Base-by-base conservation (phyloP, 805 yeast species). In the Brettanomyces bruxellensis region DNA sequence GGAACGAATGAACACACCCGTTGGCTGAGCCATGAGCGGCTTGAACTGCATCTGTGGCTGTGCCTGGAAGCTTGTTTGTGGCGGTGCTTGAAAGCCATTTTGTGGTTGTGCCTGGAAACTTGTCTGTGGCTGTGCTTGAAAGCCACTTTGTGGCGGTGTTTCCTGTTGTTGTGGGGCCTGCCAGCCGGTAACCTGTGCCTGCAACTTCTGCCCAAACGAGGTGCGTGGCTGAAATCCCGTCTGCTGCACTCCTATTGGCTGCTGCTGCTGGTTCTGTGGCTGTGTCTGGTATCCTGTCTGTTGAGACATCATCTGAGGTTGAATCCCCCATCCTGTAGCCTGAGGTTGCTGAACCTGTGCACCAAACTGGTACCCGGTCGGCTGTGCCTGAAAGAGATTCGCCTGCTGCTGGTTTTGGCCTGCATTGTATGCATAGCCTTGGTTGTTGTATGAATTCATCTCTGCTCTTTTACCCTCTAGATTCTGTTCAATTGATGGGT, bases 1-100 rank as follows among this genome's bases (percentile, higher is more conserved):
- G 8, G 65, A 48, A 14, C 69, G 62, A 25, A 71, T 68, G 45
- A 67, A 71, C 18, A 32, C 42, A 4, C 81, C 79, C 13, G 79
- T 73, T 42, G 69, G 73, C 52, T 68, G 76, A 7, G 70, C 56
- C 40, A 64, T 64, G 44, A 71, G 50, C 18, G 58, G 64, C 23
- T n/a, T 35, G n/a, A 18, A n/a, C 38, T 35, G 38, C 23, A n/a
- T 18, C 38, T 35, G 38, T 56, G 51, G 50, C 44, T 51, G 58
- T 4, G 53, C 41, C 41, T 45, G 51, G 37, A 51, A 51, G 18
- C 53, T 46, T 13, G 51, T 51, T 25, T 36, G 32, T 37, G 48
- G 50, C 18, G 44, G 53, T 14, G 38, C 44, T 24, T 48, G 55
- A n/a, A 50, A 14, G 18, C 44, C 38, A 12, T 23, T 25, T 28